A percentile compares a stretch with the other conserved stretches of the same genome.
Conservation (phyloP, 2,329 filamentous ascomycete genomes). For the Cercospora nicotianae region DNA sequence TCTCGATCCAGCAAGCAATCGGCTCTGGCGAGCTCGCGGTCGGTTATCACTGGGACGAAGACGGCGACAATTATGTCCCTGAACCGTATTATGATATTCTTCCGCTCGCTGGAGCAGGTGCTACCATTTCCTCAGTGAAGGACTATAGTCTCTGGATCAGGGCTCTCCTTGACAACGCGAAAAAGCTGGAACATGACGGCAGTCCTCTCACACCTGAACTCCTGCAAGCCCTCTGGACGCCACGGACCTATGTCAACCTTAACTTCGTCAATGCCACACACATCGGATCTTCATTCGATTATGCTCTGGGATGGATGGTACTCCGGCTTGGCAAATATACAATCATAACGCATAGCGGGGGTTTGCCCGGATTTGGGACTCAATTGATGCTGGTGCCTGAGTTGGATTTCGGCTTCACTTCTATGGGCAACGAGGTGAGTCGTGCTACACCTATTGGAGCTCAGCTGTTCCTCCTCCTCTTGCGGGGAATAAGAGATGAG, state of each 20-base stretch:
- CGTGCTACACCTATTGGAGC: background rate
- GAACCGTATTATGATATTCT: constrained; percentile 15
- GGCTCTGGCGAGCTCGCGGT: constrained; percentile 28
- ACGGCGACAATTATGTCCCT: constrained; percentile 17
- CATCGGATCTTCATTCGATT: background rate
- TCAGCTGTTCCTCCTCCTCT: background rate
- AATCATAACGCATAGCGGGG: constrained; percentile 3
- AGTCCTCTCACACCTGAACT: background rate
- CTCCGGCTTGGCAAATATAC: background rate
- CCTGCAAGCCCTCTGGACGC: background rate
- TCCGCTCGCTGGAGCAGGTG: constrained; percentile 22
- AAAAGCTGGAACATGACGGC: background rate
- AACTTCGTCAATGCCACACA: background rate
- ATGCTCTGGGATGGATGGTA: constrained; percentile 9
- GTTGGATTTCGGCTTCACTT: constrained; percentile 7
- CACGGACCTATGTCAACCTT: background rate
- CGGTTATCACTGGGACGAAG: constrained; percentile 16
- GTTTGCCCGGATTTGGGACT: constrained; percentile 9
- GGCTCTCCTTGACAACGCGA: constrained; percentile 10
- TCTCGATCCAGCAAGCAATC: constrained; percentile 19
- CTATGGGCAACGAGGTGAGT: constrained; percentile 2
- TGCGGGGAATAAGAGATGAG: background rate
- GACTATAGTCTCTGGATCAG: constrained; percentile 23
- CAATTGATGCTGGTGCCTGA: constrained; percentile 5
- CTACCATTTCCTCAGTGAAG: constrained; percentile 23